These are phyloP conservation scores for Epichloe glyceriae DNA, from an alignment of 2,329 filamentous ascomycete genomes.

Conservation along the genomic window DNA sequence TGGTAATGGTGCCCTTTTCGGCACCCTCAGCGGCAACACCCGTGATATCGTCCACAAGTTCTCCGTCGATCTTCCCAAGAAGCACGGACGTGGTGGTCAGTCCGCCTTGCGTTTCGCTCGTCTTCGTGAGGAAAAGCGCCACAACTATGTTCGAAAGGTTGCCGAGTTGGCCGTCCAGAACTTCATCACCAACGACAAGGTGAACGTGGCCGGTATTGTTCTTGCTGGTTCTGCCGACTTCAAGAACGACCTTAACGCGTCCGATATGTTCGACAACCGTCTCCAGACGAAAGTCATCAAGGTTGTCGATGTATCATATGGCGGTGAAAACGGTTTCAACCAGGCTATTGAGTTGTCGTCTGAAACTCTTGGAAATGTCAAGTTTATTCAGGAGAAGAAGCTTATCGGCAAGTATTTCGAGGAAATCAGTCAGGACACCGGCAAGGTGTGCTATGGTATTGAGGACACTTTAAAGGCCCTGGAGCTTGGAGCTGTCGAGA, in stretches of 20 bases:
- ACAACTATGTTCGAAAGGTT: slow-evolving; percentile 99
- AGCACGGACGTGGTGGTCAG: slow-evolving; percentile 99
- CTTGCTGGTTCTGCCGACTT: slow-evolving; percentile 96
- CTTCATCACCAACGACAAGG: slow-evolving; percentile 96
- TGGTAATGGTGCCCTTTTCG: slow-evolving; percentile 94
- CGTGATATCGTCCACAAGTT: slow-evolving; percentile 97
- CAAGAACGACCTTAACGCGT: slow-evolving; percentile 97
- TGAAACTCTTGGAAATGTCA: slow-evolving; percentile 96
- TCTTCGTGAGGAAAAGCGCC: slow-evolving; percentile 98
- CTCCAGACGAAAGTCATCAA: slow-evolving; percentile 95
- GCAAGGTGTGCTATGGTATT: slow-evolving; percentile 94
- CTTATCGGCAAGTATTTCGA: slow-evolving; percentile 98
- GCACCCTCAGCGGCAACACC: slow-evolving; percentile 93
- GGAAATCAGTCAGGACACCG: slow-evolving; percentile 95
- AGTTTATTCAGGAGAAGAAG: slow-evolving; percentile 99
- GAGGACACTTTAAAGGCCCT: slow-evolving; percentile 95
- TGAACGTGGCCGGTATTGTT: slow-evolving; percentile 92
- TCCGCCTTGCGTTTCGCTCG: slow-evolving; percentile 98
- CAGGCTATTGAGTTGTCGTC: slow-evolving; percentile 93
- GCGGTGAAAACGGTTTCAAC: slow-evolving; percentile 99
- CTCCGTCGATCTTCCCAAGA: slow-evolving; percentile 96
- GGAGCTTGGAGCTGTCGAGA: slow-evolving; percentile 90
- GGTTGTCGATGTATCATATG: slow-evolving; percentile 96
- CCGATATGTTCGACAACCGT: slow-evolving; percentile 91
- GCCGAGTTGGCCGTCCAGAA: slow-evolving; percentile 96